A percentile compares a stretch with the other conserved stretches of the same genome.
These are phyloP conservation scores for Globisporangium okanoganense DNA, from an alignment of 352 stramenopile species.

Conservation along the genomic window DNA sequence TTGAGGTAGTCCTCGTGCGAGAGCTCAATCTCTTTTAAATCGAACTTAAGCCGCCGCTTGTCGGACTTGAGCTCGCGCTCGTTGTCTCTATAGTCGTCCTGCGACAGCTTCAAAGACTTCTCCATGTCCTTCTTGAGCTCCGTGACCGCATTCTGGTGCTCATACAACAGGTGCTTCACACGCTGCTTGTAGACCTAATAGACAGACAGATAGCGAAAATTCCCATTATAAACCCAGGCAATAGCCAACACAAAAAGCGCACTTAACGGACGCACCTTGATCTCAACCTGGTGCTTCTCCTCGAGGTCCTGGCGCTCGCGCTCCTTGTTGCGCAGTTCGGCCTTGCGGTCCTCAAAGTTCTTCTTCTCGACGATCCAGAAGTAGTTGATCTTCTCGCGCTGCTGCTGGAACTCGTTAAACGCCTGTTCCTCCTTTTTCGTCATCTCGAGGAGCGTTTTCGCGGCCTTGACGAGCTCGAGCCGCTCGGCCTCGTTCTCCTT, in stretches of 20 bases:
- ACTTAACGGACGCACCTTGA: constrained; percentile 61
- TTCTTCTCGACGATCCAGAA: constrained; percentile 98
- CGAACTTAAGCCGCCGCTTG: constrained; percentile 83
- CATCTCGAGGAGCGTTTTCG: constrained; percentile 72
- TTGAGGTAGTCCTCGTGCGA: constrained; percentile 92
- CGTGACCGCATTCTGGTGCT: constrained; percentile 93
- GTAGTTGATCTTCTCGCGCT: constrained; percentile 96
- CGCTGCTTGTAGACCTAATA: constrained; percentile 91
- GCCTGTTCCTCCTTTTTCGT: constrained; percentile 88
- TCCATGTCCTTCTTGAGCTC: constrained; percentile 90
- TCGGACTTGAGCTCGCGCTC: constrained; percentile 90
- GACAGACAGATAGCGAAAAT: too few relatives aligned
- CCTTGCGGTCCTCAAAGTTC: constrained; percentile 92
- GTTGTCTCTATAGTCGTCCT: constrained; percentile 88
- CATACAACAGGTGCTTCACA: constrained; percentile 94
- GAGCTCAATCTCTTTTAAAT: constrained; percentile 91
- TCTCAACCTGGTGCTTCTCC: constrained; percentile 94
- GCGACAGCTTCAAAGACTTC: constrained; percentile 83
- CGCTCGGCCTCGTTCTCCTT: constrained; percentile 68
- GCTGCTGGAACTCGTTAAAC: constrained; percentile 96
- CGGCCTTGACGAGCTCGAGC: constrained; percentile 68
- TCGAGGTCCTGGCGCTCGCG: constrained; percentile 93
- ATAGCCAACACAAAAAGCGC: too few relatives aligned
- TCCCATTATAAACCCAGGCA: too few relatives aligned
- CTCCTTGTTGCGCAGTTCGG: constrained; percentile 93